Conservation (phyloP, 495 filamentous ascomycete species). For the Hypoxylon intermedium region DNA sequence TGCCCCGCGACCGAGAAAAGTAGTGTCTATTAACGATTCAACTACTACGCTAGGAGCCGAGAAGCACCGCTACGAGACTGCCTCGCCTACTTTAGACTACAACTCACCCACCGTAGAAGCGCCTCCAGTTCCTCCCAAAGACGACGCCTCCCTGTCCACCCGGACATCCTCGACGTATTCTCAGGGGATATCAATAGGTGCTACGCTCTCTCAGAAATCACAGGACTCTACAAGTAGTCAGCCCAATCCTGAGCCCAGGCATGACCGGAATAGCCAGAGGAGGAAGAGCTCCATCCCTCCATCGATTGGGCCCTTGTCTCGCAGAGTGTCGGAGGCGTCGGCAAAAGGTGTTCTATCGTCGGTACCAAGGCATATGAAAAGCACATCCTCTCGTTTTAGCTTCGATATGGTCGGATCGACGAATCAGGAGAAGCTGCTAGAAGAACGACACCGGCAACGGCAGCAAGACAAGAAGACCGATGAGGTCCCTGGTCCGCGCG, state of each 20-base stretch:
- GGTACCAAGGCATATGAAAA: conserved; percentile 77
- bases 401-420: conserved; percentile 91
- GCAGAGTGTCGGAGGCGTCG: conserved; percentile 50
- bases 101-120: conserved; percentile 18
- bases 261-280: conserved; percentile 40
- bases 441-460: conserved; percentile 83
- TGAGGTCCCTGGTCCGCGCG: conserved; percentile 35
- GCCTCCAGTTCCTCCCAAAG: conserved; percentile 50
- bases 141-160: conserved; percentile 35
- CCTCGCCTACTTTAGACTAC: conserved; percentile 18
- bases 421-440: conserved; percentile 79
- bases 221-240: conserved; percentile 35
- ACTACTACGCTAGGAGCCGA: conserved; percentile 12
- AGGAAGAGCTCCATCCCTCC: conserved; percentile 48
- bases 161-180: conserved; percentile 46
- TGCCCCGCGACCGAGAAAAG: conserved; percentile 72
- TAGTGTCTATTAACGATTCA: conserved; percentile 43
- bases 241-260: conserved; percentile 1
- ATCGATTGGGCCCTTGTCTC: conserved; percentile 45
- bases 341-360: conserved; percentile 56
- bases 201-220: conserved; percentile 14
- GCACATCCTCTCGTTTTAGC: conserved; percentile 87
- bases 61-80: conserved; percentile 23
- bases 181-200: conserved; percentile 34
- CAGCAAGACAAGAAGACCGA: conserved; percentile 61